Evolutionary conservation across 139 green algal species (phyloP), one percentile per base, ranked within the genome.

Genomic region (Spirogloea muscicola): DNA sequence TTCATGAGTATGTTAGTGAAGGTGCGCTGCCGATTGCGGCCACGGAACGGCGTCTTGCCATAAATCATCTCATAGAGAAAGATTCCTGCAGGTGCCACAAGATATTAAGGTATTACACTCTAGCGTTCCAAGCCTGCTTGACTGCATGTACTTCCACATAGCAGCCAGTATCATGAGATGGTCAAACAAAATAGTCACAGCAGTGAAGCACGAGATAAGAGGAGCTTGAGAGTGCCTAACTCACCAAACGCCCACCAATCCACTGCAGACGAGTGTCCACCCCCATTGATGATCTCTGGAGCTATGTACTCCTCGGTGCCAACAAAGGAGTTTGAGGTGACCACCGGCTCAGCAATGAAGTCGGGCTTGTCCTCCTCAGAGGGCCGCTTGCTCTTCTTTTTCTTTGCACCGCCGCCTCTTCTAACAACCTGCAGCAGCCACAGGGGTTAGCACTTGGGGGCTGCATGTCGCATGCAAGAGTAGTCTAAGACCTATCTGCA

Each of bases 1-100:
- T 89, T 81, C 68, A 91, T 90, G 52, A 98, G 69, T 51, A 99
- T 91, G 83, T 97, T 97, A 27, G 94, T 86, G 84, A 99, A 99
- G 1, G 92, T 97, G 77, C 90, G 84, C 34, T 96, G 88, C 21
- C 93, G 86, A 21, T 80, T 86, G 42, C 33, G 13, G 9, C 88
- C 72, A 38, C 72, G 82, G 87, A 96, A 96, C 38, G 91, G 91
- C 16, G 90, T 94, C 57, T 72, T 84, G 1, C 91, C 91, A 68
- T 87, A 96, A 36, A 92, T 63, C 60, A 98, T 87, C 88, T 98
- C 93, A 80, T 94, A 94, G 37, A 97, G 86, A 40, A 99, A 88
- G 69, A 98, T 96, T 25, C 49, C 63, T 38, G 27, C 3, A 9
- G 13, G 33, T 16, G 9, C 27, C 31, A 13, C 29, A 10, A 13